phyloP scores from a whole-genome alignment of 805 yeast species.

The Starmerella gropengiesseri region DNA sequence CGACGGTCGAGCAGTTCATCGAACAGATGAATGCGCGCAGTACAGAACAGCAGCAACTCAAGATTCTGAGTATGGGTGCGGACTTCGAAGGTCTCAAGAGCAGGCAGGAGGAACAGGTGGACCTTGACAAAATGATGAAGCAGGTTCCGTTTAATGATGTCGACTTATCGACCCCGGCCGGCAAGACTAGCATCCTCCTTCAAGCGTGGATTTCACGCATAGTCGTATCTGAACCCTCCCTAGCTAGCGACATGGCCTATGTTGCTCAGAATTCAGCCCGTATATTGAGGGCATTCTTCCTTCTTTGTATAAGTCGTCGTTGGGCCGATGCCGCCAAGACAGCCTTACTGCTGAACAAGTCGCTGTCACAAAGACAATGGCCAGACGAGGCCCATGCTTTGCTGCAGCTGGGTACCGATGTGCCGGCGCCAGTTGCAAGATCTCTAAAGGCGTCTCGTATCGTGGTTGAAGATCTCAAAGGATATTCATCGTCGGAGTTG shows the following conservation, averaged over 20 bases:
- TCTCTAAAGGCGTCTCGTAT: conserved; percentile 44
- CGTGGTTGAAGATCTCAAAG: conserved; percentile 56
- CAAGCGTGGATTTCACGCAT: conserved; percentile 83
- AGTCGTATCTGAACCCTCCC: conserved; percentile 61
- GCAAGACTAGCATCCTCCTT: conserved; percentile 74
- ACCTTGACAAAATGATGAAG: conserved; percentile 52
- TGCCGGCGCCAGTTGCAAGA: conserved; percentile 36
- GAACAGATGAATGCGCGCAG: conserved; percentile 73
- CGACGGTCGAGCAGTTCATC: conserved; percentile 81
- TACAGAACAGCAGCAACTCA: conserved; percentile 81
- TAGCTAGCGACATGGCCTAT: conserved; percentile 77
- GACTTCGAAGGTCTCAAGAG: conserved; percentile 86
- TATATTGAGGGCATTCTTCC: conserved; percentile 80
- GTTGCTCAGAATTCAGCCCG: conserved; percentile 94
- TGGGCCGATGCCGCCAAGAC: conserved; percentile 80
- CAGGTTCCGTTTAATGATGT: conserved; percentile 22
- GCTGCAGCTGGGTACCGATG: conserved; percentile 59
- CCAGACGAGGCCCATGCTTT: conserved; percentile 73
- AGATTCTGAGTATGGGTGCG: conserved; percentile 81
- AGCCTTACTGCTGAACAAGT: conserved; percentile 70
- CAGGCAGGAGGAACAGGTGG: conserved; percentile 76
- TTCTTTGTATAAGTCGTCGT: conserved; percentile 74
- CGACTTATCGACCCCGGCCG: conserved; percentile 34
- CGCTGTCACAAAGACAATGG: conserved; percentile 81
- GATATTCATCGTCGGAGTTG: conserved; percentile 60